phyloP scores from a whole-genome alignment of 805 yeast genomes.

The Yarrowia keelungensis region DNA sequence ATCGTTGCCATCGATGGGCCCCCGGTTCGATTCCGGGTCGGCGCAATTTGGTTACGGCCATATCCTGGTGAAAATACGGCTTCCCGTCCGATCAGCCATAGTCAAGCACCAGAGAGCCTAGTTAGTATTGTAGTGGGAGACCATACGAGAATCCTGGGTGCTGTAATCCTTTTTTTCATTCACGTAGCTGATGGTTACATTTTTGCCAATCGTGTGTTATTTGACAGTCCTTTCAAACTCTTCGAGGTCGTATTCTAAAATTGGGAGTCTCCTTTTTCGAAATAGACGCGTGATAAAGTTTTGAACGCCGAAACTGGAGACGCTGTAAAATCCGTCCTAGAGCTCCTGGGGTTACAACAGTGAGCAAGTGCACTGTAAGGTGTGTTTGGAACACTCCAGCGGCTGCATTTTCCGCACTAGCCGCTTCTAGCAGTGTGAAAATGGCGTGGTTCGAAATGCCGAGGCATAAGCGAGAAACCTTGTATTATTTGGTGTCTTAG shows the following conservation, averaged over 20 bases:
- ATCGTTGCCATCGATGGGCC: constrained; percentile 32
- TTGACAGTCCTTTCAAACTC: too few relatives aligned
- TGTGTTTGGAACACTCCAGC: not conserved
- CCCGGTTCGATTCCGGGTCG: constrained; percentile 37
- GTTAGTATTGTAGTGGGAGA: constrained; percentile 39
- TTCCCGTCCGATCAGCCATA: constrained; percentile 39
- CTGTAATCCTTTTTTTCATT: constrained; percentile 18
- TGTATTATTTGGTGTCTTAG: not conserved
- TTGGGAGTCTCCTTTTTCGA: not conserved
- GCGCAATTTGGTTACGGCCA: constrained; percentile 38
- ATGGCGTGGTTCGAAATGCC: not conserved
- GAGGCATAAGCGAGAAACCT: constrained; percentile 13
- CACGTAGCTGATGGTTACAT: not conserved
- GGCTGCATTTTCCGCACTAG: not conserved
- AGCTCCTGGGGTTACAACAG: too few relatives aligned
- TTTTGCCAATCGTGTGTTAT: too few relatives aligned
- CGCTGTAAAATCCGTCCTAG: too few relatives aligned
- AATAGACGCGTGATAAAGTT: constrained; percentile 2
- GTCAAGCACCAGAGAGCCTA: constrained; percentile 39
- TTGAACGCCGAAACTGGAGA: too few relatives aligned
- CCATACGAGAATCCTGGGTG: constrained; percentile 39
- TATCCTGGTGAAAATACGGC: constrained; percentile 39
- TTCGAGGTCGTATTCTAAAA: not conserved
- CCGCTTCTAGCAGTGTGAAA: not conserved
- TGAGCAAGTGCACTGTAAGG: too few relatives aligned